Conservation (phyloP, 116 monocot species). For the Posidonia oceanica region DNA sequence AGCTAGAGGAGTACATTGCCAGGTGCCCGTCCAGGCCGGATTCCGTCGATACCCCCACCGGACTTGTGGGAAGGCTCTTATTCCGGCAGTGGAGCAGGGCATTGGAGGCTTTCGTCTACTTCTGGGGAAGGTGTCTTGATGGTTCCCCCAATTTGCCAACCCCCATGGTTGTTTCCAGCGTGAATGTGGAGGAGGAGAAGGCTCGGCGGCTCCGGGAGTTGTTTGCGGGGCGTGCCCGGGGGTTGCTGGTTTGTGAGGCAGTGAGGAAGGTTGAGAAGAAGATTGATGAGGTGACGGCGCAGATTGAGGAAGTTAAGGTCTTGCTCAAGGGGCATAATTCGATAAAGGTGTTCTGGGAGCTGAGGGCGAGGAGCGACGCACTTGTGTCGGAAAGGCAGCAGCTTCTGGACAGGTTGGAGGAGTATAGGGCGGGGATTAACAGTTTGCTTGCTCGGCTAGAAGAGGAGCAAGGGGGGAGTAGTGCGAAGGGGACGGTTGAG, state of each 20-base stretch:
- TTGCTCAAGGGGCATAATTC: conserved; percentile 1
- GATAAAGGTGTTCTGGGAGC: background rate
- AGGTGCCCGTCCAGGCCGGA: conserved; percentile 6
- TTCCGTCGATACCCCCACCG: background rate
- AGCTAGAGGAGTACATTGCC: no score
- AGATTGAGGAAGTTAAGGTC: conserved; percentile 13
- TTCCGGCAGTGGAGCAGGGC: conserved; percentile 26
- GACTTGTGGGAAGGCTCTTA: conserved; percentile 12
- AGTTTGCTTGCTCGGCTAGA: background rate
- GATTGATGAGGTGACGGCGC: conserved; percentile 8
- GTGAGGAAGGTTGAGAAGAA: conserved; percentile 19
- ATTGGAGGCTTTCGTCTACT: conserved; percentile 26
- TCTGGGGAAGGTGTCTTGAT: conserved; percentile 56
- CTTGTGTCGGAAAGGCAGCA: conserved; percentile 36
- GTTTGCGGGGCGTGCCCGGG: conserved; percentile 24
- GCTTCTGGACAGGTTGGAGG: conserved; percentile 28
- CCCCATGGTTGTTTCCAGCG: conserved; percentile 12
- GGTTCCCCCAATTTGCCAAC: conserved; percentile 16
- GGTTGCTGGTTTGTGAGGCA: conserved; percentile 16
- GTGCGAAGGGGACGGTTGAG: conserved; percentile 1
- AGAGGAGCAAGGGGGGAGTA: background rate
- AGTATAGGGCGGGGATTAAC: conserved; percentile 42
- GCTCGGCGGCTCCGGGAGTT: conserved; percentile 19
- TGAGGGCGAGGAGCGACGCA: conserved; percentile 14
- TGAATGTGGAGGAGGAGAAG: conserved; percentile 9